Conservation (phyloP, 257 asterid genomes). For the Cynanchum wilfordii region DNA sequence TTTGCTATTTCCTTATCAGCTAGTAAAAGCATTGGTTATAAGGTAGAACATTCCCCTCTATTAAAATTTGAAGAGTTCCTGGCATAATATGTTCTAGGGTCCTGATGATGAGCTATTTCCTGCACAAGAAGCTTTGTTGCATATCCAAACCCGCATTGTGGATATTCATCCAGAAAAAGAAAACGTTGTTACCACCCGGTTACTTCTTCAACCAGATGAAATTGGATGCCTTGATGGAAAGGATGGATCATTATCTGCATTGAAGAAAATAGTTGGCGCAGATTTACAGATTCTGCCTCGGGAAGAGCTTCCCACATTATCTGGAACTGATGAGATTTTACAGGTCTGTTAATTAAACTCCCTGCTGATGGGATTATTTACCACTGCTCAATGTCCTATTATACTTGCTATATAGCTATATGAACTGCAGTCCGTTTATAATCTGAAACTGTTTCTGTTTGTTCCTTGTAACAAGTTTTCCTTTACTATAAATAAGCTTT, state of each 20-base stretch:
- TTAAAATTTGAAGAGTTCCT: constrained; percentile 20
- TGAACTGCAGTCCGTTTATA: background rate
- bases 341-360: constrained; percentile 44
- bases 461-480: background rate
- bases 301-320: constrained; percentile 55
- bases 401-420: background rate
- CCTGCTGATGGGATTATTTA: background rate
- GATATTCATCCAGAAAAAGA: constrained; percentile 79
- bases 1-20: background rate
- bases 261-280: constrained; percentile 63
- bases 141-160: constrained; percentile 79
- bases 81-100: constrained; percentile 47
- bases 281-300: constrained; percentile 53
- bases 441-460: background rate
- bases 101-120: constrained; percentile 96
- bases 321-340: constrained; percentile 59
- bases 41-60: background rate
- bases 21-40: background rate
- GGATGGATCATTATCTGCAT: constrained; percentile 37
- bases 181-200: constrained; percentile 65
- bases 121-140: constrained; percentile 97
- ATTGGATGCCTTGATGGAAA: constrained; percentile 47
- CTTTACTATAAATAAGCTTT: background rate
- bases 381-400: background rate
- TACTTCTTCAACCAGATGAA: constrained; percentile 77